phyloP scores from a whole-genome alignment of 1,139 yeast genomes.

The Torulaspora pretoriensis region DNA sequence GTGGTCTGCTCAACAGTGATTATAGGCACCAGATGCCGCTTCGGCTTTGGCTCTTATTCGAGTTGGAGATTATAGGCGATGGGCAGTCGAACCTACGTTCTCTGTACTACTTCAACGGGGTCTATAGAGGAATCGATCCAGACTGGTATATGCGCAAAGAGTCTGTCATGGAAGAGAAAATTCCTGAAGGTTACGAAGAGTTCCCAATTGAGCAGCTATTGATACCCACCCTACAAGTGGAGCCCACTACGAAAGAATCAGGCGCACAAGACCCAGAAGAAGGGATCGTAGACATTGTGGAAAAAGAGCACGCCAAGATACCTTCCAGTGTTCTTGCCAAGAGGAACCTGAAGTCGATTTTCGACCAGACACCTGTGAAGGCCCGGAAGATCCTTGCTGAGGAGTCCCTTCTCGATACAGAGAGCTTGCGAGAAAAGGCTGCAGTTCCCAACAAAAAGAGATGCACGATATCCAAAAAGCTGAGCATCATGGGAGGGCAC shows the following conservation, averaged over 20 bases:
- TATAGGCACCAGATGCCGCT: constrained; percentile 16
- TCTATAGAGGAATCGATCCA: constrained; percentile 23
- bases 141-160: constrained; percentile 20
- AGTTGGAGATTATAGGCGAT: constrained; percentile 29
- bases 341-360: constrained; percentile 20
- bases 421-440: neutral
- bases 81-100: constrained; percentile 27
- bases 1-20: constrained; percentile 20
- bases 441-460: constrained; percentile 1
- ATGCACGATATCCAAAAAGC: constrained; percentile 3
- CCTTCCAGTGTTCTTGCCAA: constrained; percentile 21
- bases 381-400: constrained; percentile 15
- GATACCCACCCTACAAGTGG: constrained; percentile 9
- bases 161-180: neutral
- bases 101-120: constrained; percentile 25
- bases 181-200: constrained; percentile 10
- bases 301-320: constrained; percentile 10
- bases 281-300: constrained; percentile 18
- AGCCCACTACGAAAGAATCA: neutral
- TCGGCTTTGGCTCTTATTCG: constrained; percentile 33
- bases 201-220: constrained; percentile 14
- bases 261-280: constrained; percentile 13
- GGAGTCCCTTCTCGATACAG: neutral
- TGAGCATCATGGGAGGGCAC: constrained; percentile 1
- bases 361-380: constrained; percentile 20